Base-by-base conservation (phyloP, 208 protist genomes). In the Phytomonas sp. region DNA sequence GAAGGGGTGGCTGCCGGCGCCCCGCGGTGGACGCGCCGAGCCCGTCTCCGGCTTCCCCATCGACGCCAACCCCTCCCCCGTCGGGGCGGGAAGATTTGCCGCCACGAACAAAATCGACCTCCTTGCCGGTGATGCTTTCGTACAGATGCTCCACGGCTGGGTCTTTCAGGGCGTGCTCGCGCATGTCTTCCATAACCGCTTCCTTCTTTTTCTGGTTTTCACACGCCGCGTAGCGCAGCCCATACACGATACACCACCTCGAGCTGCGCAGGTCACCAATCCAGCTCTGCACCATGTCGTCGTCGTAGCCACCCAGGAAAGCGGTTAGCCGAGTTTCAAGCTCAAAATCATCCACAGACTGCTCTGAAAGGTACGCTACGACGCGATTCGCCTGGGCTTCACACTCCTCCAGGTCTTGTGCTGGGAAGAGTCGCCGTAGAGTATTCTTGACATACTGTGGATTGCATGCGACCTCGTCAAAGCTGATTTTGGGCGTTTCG, bases 321-420 rank as follows among this genome's bases (percentile, higher is more conserved):
- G 87, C 89, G 0, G 85, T 94, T 26, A 96, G 82, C 80, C 94
- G 91, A 15, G 91, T 96, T 71, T 94, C 91, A 0, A 96, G 72
- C 23, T 82, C 88, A 37, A 88, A 73, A 61, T 86, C 74, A 53
- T 94, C 87, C 56, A 84, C 82, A 20, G 76, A 70, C 43, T 33
- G 70, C 69, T 91, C 77, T n/a, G 72, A 67, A 23, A 92, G 70
- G 46, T 87, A 94, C 33, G 83, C 79, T 37, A 94, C 30, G 7
- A 92, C 85, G n/a, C 83, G 81, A 62, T 65, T 62, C n/a, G 88
- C 86, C 60, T 87, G 83, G 5, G 79, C 62, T 30, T 84, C 76
- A 68, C 83, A 91, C 40, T 77, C 81, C 17, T 90, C 85, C 13
- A 77, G 62, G 11, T 76, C 80, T 37, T 92, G 79, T 4, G 82